phyloP scores from a whole-genome alignment of 768 basidiomycete genomes.

The Suillus occidentalis region DNA sequence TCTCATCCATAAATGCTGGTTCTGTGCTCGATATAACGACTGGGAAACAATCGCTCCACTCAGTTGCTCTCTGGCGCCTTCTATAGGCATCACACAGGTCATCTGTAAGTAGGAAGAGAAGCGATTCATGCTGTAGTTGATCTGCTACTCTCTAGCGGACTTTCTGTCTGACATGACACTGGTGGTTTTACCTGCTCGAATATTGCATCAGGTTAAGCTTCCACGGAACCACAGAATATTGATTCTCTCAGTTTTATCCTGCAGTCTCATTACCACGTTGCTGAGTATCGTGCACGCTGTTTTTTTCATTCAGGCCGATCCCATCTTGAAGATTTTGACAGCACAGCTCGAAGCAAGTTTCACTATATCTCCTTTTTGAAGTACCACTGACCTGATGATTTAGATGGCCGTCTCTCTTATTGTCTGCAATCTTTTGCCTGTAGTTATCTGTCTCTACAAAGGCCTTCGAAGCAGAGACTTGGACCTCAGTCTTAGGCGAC shows the following conservation, averaged over 20 bases:
- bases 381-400: conserved; percentile 1
- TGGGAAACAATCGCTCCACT: conserved; percentile 5
- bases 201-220: conserved; percentile 10
- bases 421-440: conserved; percentile 17
- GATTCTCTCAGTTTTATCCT: conserved; percentile 12
- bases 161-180: conserved; percentile 19
- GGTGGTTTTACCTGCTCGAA: conserved; percentile 14
- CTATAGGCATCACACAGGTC: conserved; percentile 3
- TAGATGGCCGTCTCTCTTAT: conserved; percentile 18
- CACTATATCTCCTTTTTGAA: neutral
- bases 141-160: conserved; percentile 15
- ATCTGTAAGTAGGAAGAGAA: conserved; percentile 5
- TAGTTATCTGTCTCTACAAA: conserved; percentile 17
- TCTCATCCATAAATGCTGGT: conserved; percentile 9
- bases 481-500: conserved; percentile 1
- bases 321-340: conserved; percentile 7
- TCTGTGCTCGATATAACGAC: conserved; percentile 8
- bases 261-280: conserved; percentile 10
- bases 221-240: conserved; percentile 11
- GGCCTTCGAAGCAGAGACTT: conserved; percentile 9
- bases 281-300: conserved; percentile 8
- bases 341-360: conserved; percentile 17
- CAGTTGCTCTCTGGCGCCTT: conserved; percentile 7
- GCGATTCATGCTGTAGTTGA: neutral
- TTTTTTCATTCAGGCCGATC: conserved; percentile 10